Conservation (phyloP, 2,329 filamentous ascomycete species). For the Tympanopsis confertula region DNA sequence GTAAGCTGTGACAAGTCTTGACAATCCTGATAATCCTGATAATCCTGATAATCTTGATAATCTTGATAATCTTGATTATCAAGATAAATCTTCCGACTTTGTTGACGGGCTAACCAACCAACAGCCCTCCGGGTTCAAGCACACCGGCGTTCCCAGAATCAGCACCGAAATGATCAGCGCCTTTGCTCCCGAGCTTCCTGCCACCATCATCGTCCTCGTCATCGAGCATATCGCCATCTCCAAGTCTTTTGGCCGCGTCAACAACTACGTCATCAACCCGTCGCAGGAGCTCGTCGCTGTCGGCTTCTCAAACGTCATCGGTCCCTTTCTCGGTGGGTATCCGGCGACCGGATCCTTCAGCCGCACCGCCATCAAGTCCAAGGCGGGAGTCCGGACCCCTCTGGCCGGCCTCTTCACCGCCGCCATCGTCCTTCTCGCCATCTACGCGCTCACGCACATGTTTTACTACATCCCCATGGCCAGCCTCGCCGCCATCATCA, state of each 20-base stretch:
- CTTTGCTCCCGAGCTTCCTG: conserved; percentile 57
- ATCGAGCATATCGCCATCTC: conserved; percentile 77
- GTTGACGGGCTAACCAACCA: not conserved
- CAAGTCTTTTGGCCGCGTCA: conserved; percentile 70
- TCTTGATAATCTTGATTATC: not conserved
- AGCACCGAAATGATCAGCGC: conserved; percentile 46
- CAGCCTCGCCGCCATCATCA: conserved; percentile 64
- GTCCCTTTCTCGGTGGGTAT: conserved; percentile 64
- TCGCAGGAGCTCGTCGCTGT: conserved; percentile 72
- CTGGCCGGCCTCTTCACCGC: conserved; percentile 71
- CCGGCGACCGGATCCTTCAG: conserved; percentile 59
- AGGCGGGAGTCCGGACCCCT: conserved; percentile 70
- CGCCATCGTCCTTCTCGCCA: conserved; percentile 61
- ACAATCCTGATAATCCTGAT: not conserved
- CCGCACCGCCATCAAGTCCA: conserved; percentile 73
- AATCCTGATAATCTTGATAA: not conserved
- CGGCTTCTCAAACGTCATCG: conserved; percentile 63
- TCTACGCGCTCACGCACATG: conserved; percentile 66
- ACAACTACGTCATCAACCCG: conserved; percentile 71
- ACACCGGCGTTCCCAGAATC: conserved; percentile 55
- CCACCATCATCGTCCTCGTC: conserved; percentile 65
- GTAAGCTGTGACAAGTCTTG: conserved; percentile 43
- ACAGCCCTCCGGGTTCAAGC: conserved; percentile 46
- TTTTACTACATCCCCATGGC: conserved; percentile 74
- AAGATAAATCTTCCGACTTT: not conserved